Evolutionary conservation across 2,329 filamentous ascomycete species (phyloP).

Genomic region (Fusarium succisae): DNA sequence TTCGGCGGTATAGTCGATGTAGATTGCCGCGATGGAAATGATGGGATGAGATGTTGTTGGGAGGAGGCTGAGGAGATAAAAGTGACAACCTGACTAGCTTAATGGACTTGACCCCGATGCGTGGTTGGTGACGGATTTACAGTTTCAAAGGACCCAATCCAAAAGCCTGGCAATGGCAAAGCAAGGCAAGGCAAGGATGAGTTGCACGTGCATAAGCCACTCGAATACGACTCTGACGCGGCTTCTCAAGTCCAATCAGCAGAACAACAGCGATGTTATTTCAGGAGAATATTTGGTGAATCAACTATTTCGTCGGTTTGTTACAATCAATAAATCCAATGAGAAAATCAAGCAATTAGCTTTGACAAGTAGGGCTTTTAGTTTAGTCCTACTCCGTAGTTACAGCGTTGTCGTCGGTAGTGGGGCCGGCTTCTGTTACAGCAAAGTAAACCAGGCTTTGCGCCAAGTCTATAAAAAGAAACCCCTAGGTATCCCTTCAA

Average conservation of each 20-base stretch:
- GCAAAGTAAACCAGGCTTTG: conserved; percentile 19
- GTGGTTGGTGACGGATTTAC: conserved; percentile 36
- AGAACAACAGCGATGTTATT: neutral
- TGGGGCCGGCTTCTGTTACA: conserved; percentile 18
- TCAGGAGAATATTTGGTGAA: no score
- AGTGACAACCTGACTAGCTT: conserved; percentile 16
- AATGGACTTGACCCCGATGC: conserved; percentile 8
- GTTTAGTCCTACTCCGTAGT: neutral
- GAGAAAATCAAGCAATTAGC: neutral
- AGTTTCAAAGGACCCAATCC: conserved; percentile 31
- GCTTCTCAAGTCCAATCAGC: neutral
- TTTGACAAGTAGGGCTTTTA: neutral
- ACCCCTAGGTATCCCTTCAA: conserved; percentile 2
- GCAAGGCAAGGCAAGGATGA: conserved; percentile 20
- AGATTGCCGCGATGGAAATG: conserved; percentile 1
- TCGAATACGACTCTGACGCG: conserved; percentile 20
- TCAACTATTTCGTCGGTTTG: neutral
- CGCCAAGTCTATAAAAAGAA: conserved; percentile 34
- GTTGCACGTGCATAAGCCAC: conserved; percentile 36
- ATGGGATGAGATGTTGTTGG: conserved; percentile 7
- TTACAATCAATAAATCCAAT: neutral
- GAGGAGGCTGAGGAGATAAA: conserved; percentile 27
- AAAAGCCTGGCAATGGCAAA: conserved; percentile 16
- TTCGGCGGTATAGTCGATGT: conserved; percentile 9
- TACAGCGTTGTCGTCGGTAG: conserved; percentile 1